These are phyloP conservation scores for Kodamaea lidongshanica DNA, from an alignment of 805 yeast species.

Conservation along the genomic window DNA sequence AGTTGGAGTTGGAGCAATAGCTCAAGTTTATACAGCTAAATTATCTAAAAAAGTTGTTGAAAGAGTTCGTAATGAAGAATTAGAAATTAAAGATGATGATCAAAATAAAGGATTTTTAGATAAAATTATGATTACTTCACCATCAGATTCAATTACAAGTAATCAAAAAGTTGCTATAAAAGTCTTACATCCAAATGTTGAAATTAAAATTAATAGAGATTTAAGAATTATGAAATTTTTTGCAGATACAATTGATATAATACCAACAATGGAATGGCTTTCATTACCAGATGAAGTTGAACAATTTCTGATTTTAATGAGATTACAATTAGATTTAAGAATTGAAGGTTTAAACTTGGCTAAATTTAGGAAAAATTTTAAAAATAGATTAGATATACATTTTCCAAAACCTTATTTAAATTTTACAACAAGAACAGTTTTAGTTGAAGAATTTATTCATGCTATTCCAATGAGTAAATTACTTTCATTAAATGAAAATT, in stretches of 20 bases:
- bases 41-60: slow-evolving; percentile 43
- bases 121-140: slow-evolving; percentile 30
- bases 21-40: slow-evolving; percentile 83
- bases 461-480: slow-evolving; percentile 79
- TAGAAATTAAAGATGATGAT: slow-evolving; percentile 11
- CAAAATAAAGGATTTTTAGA: slow-evolving; percentile 21
- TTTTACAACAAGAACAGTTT: slow-evolving; percentile 60
- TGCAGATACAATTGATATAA: slow-evolving; percentile 58
- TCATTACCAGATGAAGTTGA: slow-evolving; percentile 91
- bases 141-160: slow-evolving; percentile 27
- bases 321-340: slow-evolving; percentile 78
- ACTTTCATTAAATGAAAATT: slow-evolving; percentile 42
- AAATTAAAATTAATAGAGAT: slow-evolving; percentile 67
- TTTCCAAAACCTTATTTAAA: slow-evolving; percentile 74
- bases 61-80: slow-evolving; percentile 25
- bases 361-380: slow-evolving; percentile 66
- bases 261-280: slow-evolving; percentile 98
- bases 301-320: slow-evolving; percentile 81
- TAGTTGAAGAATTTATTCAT: slow-evolving; percentile 78
- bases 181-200: slow-evolving; percentile 86
- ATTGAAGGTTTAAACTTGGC: slow-evolving; percentile 81
- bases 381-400: slow-evolving; percentile 49
- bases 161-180: slow-evolving; percentile 76
- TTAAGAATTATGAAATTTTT: slow-evolving; percentile 75
- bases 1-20: slow-evolving; percentile 97